Evolutionary conservation across 2,329 filamentous ascomycete species (phyloP), one percentile per base, ranked within the genome.

Genomic region (Ophiostoma montium): DNA sequence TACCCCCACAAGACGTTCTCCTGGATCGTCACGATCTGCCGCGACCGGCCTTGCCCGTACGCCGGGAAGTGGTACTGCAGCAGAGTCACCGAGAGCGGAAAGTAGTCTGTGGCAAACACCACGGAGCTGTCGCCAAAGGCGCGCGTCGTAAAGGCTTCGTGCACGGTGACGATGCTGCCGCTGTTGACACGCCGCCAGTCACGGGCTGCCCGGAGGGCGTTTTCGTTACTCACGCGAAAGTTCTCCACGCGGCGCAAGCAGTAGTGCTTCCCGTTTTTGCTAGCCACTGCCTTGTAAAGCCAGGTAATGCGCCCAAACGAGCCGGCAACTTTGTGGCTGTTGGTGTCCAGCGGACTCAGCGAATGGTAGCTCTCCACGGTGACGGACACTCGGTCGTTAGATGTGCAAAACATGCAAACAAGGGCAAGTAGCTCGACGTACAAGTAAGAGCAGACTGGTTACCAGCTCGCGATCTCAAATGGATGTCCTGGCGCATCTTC

Each of bases 51-150:
- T 54, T 67, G 57, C 62, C 70, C 50, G 68, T 70, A 62, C 50
- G 72, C 62, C 63, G 64, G 62, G 54, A 88, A 80, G 59, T 95
- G 86, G 58, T 85, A 78, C 60, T 96, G 90, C 32, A 83, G 78
- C 21, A 98, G 74, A 0, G 90, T 95, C 64, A 92, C 94, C 2
- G 90, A 86, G 18, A 92, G 72, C 1, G 92, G 90, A 59, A 92
- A 86, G 60, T 95, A 98, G 62, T 94, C 87, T 53, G 87, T 92
- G 21, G 94, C 88, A 59, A 98, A 84, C 45, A 98, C 84, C 49
- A 98, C 74, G 3, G 92, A 96, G 65, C 86, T 94, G 63, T 96
- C 92, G 49, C 87, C 86, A 63, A 98, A 98, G 23, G 84, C 86
- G 53, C 88, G 75, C 12, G 87, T 94, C 0, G 92, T 98, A 60